phyloP scores from a whole-genome alignment of 2,329 filamentous ascomycete genomes.

The Paecilomyces formosus region DNA sequence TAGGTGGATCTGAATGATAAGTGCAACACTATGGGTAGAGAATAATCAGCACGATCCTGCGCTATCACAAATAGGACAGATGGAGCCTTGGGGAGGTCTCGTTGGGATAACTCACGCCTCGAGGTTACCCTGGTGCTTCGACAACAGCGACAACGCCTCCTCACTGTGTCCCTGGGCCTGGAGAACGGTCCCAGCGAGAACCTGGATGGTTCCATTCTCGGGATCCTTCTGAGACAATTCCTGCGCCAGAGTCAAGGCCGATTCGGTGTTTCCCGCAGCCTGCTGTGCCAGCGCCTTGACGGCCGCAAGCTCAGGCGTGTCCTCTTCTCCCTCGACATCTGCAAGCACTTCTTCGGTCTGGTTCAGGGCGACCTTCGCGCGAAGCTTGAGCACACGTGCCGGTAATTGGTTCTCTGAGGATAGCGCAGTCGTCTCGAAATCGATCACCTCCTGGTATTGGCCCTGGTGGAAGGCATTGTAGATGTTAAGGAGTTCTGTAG shows the following conservation, averaged over 20 bases:
- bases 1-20: slow-evolving; percentile 88
- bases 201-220: slow-evolving; percentile 74
- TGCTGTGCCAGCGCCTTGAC: slow-evolving; percentile 68
- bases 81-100: not conserved
- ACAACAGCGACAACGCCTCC: slow-evolving; percentile 71
- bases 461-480: slow-evolving; percentile 64
- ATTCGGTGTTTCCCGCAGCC: slow-evolving; percentile 51
- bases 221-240: slow-evolving; percentile 58
- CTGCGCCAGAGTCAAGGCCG: slow-evolving; percentile 58
- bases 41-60: slow-evolving; percentile 4
- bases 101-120: slow-evolving; percentile 56
- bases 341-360: slow-evolving; percentile 66
- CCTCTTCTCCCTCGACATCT: slow-evolving; percentile 56
- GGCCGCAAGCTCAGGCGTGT: slow-evolving; percentile 67
- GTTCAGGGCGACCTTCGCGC: slow-evolving; percentile 75
- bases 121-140: slow-evolving; percentile 74
- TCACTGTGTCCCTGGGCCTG: slow-evolving; percentile 75
- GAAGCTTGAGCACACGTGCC: slow-evolving; percentile 69
- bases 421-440: slow-evolving; percentile 75
- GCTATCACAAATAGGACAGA: not conserved
- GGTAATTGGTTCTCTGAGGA: slow-evolving; percentile 70
- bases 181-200: slow-evolving; percentile 73
- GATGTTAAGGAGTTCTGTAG: slow-evolving; percentile 57
- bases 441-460: slow-evolving; percentile 78
- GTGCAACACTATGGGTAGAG: slow-evolving; percentile 53